These are phyloP conservation scores for Neurospora sp. DNA, from an alignment of 495 filamentous ascomycete genomes.

Conservation along the genomic window DNA sequence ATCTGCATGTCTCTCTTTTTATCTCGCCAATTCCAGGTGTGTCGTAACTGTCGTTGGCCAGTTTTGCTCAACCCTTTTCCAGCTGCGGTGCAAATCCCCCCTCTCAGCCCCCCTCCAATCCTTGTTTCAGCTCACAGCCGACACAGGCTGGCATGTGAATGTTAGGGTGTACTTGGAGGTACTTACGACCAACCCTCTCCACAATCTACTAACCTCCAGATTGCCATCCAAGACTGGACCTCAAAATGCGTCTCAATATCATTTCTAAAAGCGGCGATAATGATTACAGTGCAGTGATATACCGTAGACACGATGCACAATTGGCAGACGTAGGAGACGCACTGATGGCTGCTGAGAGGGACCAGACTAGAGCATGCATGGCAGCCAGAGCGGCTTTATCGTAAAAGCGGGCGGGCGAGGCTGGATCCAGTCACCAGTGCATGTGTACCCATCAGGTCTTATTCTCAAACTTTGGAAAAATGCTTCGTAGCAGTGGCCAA, in stretches of 20 bases:
- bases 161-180: background rate
- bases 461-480: background rate
- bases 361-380: background rate
- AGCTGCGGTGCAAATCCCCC: background rate
- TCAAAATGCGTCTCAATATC: background rate
- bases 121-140: background rate
- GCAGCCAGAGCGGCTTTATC: background rate
- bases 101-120: background rate
- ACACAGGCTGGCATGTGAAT: background rate
- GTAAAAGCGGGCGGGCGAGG: background rate
- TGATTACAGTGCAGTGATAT: background rate
- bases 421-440: background rate
- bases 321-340: background rate
- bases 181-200: background rate
- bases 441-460: background rate
- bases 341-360: background rate
- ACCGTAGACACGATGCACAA: background rate
- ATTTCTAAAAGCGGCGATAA: background rate
- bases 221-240: background rate
- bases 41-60: background rate
- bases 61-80: background rate
- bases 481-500: background rate
- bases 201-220: background rate
- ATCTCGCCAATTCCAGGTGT: background rate
- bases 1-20: background rate